Base-by-base conservation (phyloP, 1,284 basidiomycete genomes). In the Cryptococcus sp. region DNA sequence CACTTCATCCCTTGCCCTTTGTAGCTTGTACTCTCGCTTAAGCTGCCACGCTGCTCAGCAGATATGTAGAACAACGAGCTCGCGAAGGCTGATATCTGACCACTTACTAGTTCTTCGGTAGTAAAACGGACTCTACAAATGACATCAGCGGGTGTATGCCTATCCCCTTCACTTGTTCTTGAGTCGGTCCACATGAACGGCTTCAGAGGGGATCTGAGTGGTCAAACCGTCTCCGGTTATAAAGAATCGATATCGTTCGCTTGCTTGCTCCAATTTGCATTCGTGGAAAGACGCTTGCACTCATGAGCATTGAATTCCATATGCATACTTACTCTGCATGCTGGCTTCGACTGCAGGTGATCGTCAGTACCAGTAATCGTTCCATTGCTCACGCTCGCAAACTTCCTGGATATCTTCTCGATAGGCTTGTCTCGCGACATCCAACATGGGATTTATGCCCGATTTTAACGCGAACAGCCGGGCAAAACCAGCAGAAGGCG, bases 341-440 rank as follows among this genome's bases (percentile, higher is more conserved):
- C 30, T 35, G 30, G 13, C 30, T 35, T 35, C 30, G 30, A 35
- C 30, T 35, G 30, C 13, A 35, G 30, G 30, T 13, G 30, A 13
- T 35, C 8, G 30, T 35, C 7, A 35, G 30, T 35, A 35, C 7
- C 13, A 13, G 13, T 8, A 8, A 10, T 2, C 30, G 30, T 35
- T 35, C 8, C 30, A 35, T 35, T 8, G 30, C 67, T 52, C 23
- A 68, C 67, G 45, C 10, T 60, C 54, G 16, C 57, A 43, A 50
- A 94, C 91, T 68, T 96, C 93, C 3, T 85, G 84, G 17, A 93
- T 82, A 64, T 94, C 94, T 73, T 96, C 93, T 67, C 88, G 90
- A 79, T 89, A 92, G 0, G 93, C 94, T 71, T 91, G 89, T 8
- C 94, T 85, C 0, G 93, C 94, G 3, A 97, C 90, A 64, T 97